phyloP scores from a whole-genome alignment of 2,329 filamentous ascomycete genomes.

The Paecilomyces fulvus region DNA sequence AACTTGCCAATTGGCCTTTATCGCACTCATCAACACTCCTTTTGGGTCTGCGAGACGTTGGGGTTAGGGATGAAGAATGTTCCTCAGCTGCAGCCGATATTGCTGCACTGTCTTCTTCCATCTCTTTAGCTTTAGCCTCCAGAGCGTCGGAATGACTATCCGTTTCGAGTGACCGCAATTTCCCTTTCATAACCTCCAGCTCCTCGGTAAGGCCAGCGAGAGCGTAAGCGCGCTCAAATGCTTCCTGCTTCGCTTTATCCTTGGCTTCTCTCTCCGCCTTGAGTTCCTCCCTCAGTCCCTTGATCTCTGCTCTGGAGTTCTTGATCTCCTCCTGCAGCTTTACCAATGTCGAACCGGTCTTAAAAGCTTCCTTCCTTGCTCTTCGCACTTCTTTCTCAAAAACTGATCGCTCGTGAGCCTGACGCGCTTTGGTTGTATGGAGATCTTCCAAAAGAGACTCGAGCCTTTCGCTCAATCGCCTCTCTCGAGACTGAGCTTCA shows the following conservation, averaged over 20 bases:
- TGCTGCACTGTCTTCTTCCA: slow-evolving; percentile 13
- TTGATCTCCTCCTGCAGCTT: slow-evolving; percentile 47
- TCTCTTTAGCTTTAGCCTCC: slow-evolving; percentile 24
- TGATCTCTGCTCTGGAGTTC: slow-evolving; percentile 35
- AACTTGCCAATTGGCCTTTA: slow-evolving; percentile 10
- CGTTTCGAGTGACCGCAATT: slow-evolving; percentile 30
- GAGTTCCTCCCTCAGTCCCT: slow-evolving; percentile 45
- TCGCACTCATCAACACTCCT: slow-evolving; percentile 21
- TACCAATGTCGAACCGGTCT: slow-evolving; percentile 45
- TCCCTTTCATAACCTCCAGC: slow-evolving; percentile 34
- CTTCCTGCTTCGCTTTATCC: slow-evolving; percentile 38
- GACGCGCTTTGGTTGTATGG: slow-evolving; percentile 42
- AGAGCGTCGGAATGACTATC: slow-evolving; percentile 25
- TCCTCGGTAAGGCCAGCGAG: slow-evolving; percentile 39
- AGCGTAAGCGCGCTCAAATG: slow-evolving; percentile 40
- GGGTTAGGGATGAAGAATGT: slow-evolving; percentile 24
- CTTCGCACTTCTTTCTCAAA: slow-evolving; percentile 51
- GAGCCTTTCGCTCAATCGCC: slow-evolving; percentile 36
- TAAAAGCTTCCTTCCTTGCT: slow-evolving; percentile 50
- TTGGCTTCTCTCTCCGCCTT: slow-evolving; percentile 40
- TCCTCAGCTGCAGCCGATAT: slow-evolving; percentile 22
- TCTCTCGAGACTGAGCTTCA: slow-evolving; percentile 36
- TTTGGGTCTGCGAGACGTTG: slow-evolving; percentile 26
- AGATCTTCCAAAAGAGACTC: slow-evolving; percentile 44
- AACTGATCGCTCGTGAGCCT: slow-evolving; percentile 38